Base-by-base conservation (phyloP, 306 rosid genomes). In the Prunus salicina region DNA sequence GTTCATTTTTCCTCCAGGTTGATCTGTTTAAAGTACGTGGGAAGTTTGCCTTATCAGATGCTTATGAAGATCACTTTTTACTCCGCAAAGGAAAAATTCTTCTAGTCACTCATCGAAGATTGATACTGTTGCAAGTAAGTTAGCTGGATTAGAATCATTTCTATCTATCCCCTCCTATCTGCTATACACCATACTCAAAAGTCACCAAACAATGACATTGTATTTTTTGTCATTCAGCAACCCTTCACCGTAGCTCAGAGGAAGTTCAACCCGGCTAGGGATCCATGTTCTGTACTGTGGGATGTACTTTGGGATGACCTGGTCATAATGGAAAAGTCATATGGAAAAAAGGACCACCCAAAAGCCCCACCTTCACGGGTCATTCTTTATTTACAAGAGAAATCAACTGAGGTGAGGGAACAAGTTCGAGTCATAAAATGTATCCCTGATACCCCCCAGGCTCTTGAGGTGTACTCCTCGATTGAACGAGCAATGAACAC, bases 11-110 rank as follows among this genome's bases (percentile, higher is more conserved):
- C 63, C 87, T 90, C 81, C 99, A 95, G 86, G 99, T 95, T 82
- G 97, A 95, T 89, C 90, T 95, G 49, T 95, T 95, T 83, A 95
- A 90, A 87, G 97, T 95, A 61, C 99, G 99, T 13, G 99, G 99
- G 45, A 95, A 95, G 86, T 95, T 95, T 73, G 99, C 99, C 19
- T 81, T 95, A 79, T 85, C 99, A 49, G 99, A 95, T 90, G 96
- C 99, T 64, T 95, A 95, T 74, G 99, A 95, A 88, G 93, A 95
- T 87, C 99, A 95, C 79, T 95, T 90, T 83, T 76, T 92, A 85
- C 89, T 95, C 68, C 97, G 90, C 3, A 90, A 95, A 81, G 97
- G 93, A 83, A 90, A 83, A 85, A 85, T 95, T 72, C 87, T 89
- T 63, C 71, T 88, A 85, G 88, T 95, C 79, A 90, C 99, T 49